These are phyloP conservation scores for Naganishia sp. DNA, from an alignment of 1,284 basidiomycete species.

Conservation along the genomic window DNA sequence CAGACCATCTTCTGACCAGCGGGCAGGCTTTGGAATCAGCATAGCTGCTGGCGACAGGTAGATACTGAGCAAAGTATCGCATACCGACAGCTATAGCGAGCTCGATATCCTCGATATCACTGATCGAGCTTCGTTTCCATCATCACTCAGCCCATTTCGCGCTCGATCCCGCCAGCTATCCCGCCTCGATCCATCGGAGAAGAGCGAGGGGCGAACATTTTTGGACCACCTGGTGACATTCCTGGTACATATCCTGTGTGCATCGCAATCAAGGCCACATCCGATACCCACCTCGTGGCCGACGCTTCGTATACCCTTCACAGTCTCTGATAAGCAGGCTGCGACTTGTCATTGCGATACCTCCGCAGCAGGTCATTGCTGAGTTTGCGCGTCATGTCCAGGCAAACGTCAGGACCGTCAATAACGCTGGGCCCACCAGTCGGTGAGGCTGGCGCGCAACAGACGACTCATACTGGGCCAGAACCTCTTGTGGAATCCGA, in stretches of 20 bases:
- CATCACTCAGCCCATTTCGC: not conserved
- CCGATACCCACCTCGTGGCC: conserved; percentile 15
- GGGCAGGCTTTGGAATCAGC: too few species aligned
- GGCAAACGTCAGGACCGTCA: conserved; percentile 3
- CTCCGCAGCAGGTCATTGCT: not conserved
- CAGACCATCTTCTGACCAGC: too few species aligned
- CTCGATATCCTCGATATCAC: not conserved
- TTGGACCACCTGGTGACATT: conserved; percentile 23
- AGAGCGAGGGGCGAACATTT: conserved; percentile 25
- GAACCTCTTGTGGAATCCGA: not conserved
- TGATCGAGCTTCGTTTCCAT: not conserved
- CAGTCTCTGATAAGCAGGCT: not conserved
- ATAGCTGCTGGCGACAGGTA: too few species aligned
- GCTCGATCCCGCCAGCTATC: conserved; percentile 14
- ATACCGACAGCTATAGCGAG: too few species aligned
- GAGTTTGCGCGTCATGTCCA: conserved; percentile 2
- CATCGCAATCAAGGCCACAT: conserved; percentile 15
- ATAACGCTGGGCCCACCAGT: conserved; percentile 10
- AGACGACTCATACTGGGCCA: not conserved
- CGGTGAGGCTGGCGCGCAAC: not conserved
- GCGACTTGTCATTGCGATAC: too few species aligned
- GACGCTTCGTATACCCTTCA: not conserved
- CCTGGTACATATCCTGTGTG: not conserved
- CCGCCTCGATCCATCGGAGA: conserved; percentile 21
- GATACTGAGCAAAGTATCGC: too few species aligned